phyloP scores from a whole-genome alignment of 352 stramenopile species.

The Phytophthora brassicae region DNA sequence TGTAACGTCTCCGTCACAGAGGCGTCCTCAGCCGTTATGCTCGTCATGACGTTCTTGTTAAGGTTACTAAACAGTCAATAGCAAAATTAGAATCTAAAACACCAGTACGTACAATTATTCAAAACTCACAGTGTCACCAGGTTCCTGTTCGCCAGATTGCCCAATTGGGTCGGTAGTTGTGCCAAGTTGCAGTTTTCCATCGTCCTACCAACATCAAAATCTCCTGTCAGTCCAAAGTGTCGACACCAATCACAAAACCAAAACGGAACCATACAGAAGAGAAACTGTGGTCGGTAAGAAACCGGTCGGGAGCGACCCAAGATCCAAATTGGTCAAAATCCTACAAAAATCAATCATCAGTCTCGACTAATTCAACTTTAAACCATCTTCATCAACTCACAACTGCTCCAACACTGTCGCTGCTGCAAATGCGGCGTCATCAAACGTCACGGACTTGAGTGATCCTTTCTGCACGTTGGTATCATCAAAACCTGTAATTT shows the following conservation, averaged over 20 bases:
- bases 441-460: conserved; percentile 52
- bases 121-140: conserved; percentile 52
- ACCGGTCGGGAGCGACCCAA: conserved; percentile 41
- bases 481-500: conserved; percentile 73
- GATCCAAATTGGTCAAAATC: conserved; percentile 62
- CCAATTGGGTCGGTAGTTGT: conserved; percentile 47
- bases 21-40: conserved; percentile 33
- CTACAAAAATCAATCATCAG: conserved; percentile 20
- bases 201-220: conserved; percentile 27
- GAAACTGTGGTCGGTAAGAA: conserved; percentile 59
- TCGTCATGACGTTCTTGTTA: conserved; percentile 59
- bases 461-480: conserved; percentile 59
- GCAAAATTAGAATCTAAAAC: background rate
- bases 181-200: conserved; percentile 76
- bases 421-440: conserved; percentile 46
- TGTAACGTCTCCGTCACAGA: conserved; percentile 44
- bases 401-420: conserved; percentile 41
- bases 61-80: conserved; percentile 40
- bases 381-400: conserved; percentile 30
- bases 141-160: conserved; percentile 46
- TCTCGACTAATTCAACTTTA: background rate
- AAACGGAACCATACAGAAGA: conserved; percentile 44
- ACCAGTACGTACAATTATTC: background rate
- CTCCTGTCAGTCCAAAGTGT: conserved; percentile 6
- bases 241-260: background rate